Percentiles rank a stretch among this genome's conserved stretches.
These are phyloP conservation scores for Citrullus mucosospermus DNA, from an alignment of 306 rosid species.

Conservation along the genomic window DNA sequence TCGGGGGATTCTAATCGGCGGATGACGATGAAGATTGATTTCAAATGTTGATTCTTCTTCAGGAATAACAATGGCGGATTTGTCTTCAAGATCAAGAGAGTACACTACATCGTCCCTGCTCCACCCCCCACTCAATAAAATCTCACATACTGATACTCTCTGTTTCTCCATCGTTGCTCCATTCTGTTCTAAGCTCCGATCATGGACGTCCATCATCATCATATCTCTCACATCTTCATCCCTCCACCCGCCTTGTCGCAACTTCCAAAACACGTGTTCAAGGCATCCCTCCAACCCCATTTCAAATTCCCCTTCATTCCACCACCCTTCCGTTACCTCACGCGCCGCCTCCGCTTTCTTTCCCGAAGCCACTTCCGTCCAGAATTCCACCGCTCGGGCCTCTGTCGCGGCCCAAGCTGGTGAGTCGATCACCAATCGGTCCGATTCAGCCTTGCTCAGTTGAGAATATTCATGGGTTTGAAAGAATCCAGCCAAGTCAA, in stretches of 20 bases:
- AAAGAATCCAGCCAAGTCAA: constrained; percentile 49
- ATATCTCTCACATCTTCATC: constrained; percentile 77
- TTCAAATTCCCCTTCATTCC: constrained; percentile 19
- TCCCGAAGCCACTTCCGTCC: constrained; percentile 49
- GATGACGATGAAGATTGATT: not conserved
- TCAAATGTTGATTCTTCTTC: constrained; percentile 5
- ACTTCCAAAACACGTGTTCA: constrained; percentile 35
- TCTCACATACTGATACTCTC: constrained; percentile 16
- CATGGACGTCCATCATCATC: constrained; percentile 41
- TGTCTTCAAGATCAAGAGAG: constrained; percentile 35
- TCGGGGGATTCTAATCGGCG: not conserved
- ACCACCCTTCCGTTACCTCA: constrained; percentile 14
- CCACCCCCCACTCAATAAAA: constrained; percentile 83
- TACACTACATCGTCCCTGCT: constrained; percentile 56
- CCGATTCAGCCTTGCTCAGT: not conserved
- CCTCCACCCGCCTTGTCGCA: constrained; percentile 78
- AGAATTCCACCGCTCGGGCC: constrained; percentile 33
- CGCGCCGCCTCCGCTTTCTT: constrained; percentile 5
- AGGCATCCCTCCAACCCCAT: constrained; percentile 25
- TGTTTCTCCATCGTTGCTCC: not conserved
- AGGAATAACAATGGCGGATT: constrained; percentile 1
- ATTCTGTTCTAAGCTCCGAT: not conserved
- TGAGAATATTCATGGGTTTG: constrained; percentile 23
- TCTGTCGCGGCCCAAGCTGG: constrained; percentile 71
- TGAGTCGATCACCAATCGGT: not conserved